Conservation (phyloP, 1,284 basidiomycete genomes). For the Moniliophthora roreri region DNA sequence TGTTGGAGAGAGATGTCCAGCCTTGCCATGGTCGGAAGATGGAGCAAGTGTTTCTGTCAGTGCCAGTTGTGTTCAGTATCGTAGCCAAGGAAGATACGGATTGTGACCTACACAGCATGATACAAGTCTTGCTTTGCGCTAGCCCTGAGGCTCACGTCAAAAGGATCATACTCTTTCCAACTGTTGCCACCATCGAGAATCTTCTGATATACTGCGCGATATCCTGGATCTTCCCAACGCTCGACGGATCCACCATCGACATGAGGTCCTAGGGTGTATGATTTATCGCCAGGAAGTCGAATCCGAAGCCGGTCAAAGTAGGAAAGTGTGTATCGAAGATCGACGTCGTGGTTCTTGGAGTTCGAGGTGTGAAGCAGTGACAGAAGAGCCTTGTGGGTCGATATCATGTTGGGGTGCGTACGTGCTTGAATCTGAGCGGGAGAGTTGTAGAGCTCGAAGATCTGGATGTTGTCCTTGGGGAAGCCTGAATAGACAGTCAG, state of each 20-base stretch:
- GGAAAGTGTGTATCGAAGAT: constrained; percentile 58
- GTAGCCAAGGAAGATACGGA: background rate
- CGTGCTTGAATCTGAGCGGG: constrained; percentile 57
- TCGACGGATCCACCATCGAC: constrained; percentile 77
- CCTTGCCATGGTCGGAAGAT: constrained; percentile 82
- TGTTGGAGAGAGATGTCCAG: constrained; percentile 67
- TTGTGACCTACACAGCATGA: constrained; percentile 30
- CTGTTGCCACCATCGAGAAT: constrained; percentile 49
- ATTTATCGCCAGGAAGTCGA: constrained; percentile 67
- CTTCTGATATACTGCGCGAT: constrained; percentile 52
- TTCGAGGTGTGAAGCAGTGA: constrained; percentile 56
- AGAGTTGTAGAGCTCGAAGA: constrained; percentile 73
- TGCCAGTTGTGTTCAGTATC: background rate
- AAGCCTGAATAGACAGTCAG: constrained; percentile 43
- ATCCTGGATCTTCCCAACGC: constrained; percentile 74
- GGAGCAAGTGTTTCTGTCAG: constrained; percentile 53
- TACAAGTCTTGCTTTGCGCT: constrained; percentile 58
- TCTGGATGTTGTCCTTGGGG: constrained; percentile 67
- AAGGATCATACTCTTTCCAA: constrained; percentile 64
- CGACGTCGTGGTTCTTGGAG: constrained; percentile 36
- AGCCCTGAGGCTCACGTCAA: constrained; percentile 51
- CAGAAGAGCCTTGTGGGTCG: constrained; percentile 54
- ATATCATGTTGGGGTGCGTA: constrained; percentile 50
- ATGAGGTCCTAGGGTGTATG: constrained; percentile 67
- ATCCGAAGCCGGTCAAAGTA: constrained; percentile 81